Conservation (phyloP, 2,329 filamentous ascomycete genomes). For the Aspergillus vadensis region DNA sequence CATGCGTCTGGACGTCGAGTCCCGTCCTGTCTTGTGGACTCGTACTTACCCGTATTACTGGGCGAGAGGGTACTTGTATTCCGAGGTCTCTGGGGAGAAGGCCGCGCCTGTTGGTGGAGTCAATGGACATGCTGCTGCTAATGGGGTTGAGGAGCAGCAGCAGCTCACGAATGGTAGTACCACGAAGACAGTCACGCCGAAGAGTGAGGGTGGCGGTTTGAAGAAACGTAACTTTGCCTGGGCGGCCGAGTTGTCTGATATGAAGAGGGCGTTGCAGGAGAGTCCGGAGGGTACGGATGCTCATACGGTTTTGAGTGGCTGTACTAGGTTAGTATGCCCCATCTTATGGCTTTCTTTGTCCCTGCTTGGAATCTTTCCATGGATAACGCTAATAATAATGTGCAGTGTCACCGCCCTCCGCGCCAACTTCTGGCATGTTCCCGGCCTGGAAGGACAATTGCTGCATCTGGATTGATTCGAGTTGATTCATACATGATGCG, state of each 20-base stretch:
- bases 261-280: constrained; percentile 77
- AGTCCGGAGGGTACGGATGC: constrained; percentile 80
- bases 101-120: constrained; percentile 57
- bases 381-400: constrained; percentile 5
- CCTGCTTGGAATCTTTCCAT: too few species aligned
- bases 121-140: constrained; percentile 32
- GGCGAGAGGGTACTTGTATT: constrained; percentile 74
- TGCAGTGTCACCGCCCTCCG: constrained; percentile 75
- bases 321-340: constrained; percentile 65
- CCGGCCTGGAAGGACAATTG: constrained; percentile 66
- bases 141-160: not conserved
- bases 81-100: constrained; percentile 62
- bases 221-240: constrained; percentile 86
- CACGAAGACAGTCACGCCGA: not conserved
- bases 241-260: constrained; percentile 79
- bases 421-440: constrained; percentile 84
- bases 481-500: not conserved
- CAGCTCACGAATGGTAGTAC: not conserved
- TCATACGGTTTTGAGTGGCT: constrained; percentile 81
- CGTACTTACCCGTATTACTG: constrained; percentile 85
- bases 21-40: constrained; percentile 71
- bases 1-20: constrained; percentile 70
- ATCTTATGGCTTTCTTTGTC: not conserved
- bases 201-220: constrained; percentile 46
- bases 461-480: constrained; percentile 58